These are phyloP conservation scores for Pyrenophora tritici-repentis DNA, from an alignment of 2,329 filamentous ascomycete genomes.

Conservation along the genomic window DNA sequence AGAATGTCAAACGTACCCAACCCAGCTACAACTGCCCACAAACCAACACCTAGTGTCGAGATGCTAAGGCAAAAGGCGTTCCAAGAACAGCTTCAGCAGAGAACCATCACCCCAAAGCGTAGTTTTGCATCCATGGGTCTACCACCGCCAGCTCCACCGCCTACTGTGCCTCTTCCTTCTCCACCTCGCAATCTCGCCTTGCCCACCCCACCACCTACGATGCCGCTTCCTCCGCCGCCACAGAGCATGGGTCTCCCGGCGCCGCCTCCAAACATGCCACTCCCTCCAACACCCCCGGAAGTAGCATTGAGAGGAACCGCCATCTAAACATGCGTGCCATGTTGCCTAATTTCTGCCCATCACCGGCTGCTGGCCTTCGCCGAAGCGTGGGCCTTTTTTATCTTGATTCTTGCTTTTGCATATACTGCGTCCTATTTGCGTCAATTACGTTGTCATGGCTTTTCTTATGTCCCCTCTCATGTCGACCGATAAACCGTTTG, in stretches of 20 bases:
- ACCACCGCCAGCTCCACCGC: constrained; percentile 54
- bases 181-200: constrained; percentile 34
- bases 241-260: constrained; percentile 11
- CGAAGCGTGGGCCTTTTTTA: no score
- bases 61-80: constrained; percentile 33
- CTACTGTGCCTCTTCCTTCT: constrained; percentile 52
- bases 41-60: constrained; percentile 28
- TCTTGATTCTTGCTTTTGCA: no score
- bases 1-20: constrained; percentile 26
- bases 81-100: constrained; percentile 16
- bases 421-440: neutral
- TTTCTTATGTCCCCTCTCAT: constrained; percentile 2
- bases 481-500: constrained; percentile 2
- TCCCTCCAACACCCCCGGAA: constrained; percentile 15
- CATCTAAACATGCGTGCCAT: neutral
- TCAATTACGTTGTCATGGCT: neutral
- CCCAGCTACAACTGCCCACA: constrained; percentile 15
- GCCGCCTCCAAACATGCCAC: constrained; percentile 16
- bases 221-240: constrained; percentile 19
- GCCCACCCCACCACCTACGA: constrained; percentile 18
- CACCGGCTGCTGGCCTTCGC: no score
- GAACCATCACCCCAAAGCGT: constrained; percentile 31
- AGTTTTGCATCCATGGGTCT: constrained; percentile 49
- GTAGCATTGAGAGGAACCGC: constrained; percentile 4
- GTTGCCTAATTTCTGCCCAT: neutral